phyloP scores from a whole-genome alignment of 176 grass and related monocot genomes.

The Phoenix roebelenii region DNA sequence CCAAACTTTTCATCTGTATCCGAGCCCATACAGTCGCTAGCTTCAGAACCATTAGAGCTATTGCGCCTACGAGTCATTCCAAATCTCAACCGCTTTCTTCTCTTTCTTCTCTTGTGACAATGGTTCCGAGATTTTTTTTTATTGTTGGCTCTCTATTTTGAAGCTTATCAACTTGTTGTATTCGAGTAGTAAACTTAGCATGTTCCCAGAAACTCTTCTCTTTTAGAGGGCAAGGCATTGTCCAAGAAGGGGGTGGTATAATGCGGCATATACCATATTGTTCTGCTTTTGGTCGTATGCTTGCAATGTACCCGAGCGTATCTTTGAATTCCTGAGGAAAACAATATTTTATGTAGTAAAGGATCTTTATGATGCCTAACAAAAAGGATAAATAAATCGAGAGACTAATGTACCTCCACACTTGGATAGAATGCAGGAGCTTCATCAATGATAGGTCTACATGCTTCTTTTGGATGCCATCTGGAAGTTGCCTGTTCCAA shows the following conservation, averaged over 20 bases:
- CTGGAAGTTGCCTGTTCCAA: slow-evolving; percentile 24
- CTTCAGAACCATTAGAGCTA: slow-evolving; percentile 22
- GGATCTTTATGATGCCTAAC: slow-evolving; percentile 6
- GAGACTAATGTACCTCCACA: slow-evolving; percentile 56
- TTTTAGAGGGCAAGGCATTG: slow-evolving; percentile 57
- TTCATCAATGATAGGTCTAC: slow-evolving; percentile 63
- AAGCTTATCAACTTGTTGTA: slow-evolving; percentile 95
- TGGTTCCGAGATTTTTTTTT: slow-evolving; percentile 48
- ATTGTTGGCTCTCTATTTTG: slow-evolving; percentile 61
- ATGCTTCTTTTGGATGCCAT: slow-evolving; percentile 48
- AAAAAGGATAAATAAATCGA: slow-evolving; percentile 5
- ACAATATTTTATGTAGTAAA: slow-evolving; percentile 2
- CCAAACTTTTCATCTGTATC: slow-evolving; percentile 79
- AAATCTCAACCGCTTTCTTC: slow-evolving; percentile 79
- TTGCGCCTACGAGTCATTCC: slow-evolving; percentile 46
- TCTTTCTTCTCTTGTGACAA: slow-evolving; percentile 59
- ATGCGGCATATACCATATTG: slow-evolving; percentile 87
- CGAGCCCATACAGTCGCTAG: slow-evolving; percentile 18
- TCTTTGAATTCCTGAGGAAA: slow-evolving; percentile 79
- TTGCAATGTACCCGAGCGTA: slow-evolving; percentile 67
- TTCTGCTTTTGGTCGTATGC: slow-evolving; percentile 55
- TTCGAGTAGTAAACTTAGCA: slow-evolving; percentile 68
- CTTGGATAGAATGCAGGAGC: slow-evolving; percentile 78
- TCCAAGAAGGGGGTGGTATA: slow-evolving; percentile 78
- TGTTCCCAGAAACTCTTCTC: slow-evolving; percentile 58